Evolutionary conservation across 2,329 filamentous ascomycete species (phyloP), one percentile per base, ranked within the genome.

Genomic region (Sarocladium strictum): DNA sequence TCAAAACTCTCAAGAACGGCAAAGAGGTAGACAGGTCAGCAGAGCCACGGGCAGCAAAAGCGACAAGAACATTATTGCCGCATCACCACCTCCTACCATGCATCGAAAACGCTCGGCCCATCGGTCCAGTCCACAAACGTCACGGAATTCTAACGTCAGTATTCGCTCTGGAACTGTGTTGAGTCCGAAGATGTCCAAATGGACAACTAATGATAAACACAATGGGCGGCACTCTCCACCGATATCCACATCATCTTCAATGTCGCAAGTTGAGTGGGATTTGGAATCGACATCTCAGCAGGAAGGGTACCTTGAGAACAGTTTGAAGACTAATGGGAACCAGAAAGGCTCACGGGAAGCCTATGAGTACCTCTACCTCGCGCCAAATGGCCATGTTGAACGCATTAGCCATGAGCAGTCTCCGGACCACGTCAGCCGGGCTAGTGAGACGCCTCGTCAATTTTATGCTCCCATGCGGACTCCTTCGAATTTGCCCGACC

Each of bases 401-500:
- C 21, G 26, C 24, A 32, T 23, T 12, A 35, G 27, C 23, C 21
- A 29, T 9, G 33, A 45, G 45, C n/a, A 2, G 2, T 38, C 2
- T 19, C 49, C 12, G 27, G 24, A 56, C 11, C 21, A 23, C 38
- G 35, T 37, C 5, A 15, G 40, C 33, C 11, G 49, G 23, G 61
- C 60, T 4, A 17, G 29, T 10, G 47, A 51, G 9, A 35, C 26
- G 23, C 62, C 64, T 4, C 54, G 58, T 14, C 56, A 62, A 21
- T 67, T 66, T 26, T 66, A 63, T 38, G 56, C 64, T 1, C 55
- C 59, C 15, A 62, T 62, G 63, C 33, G 56, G 37, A 43, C 59
- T 26, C 53, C 61, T 1, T 45, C 53, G 15, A 55, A 6, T 3
- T 38, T 61, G 38, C 53, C 32, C 10, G 50, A 58, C 5, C 27